Conservation (phyloP, 495 filamentous ascomycete species). For the Stereocaulon alpinum region DNA sequence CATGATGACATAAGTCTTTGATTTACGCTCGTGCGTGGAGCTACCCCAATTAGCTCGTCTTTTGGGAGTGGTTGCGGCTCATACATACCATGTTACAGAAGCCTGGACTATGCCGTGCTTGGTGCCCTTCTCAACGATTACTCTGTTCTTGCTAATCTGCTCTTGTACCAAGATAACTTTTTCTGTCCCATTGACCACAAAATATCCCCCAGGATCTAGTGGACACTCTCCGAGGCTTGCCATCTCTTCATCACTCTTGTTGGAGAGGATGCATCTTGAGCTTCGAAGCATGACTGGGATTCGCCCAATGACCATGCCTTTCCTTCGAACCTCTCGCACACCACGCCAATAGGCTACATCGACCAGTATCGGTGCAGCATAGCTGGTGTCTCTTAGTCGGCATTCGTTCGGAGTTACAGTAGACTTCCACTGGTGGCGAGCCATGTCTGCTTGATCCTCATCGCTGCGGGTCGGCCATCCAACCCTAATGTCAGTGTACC, state of each 20-base stretch:
- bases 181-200: constrained; percentile 93
- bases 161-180: constrained; percentile 98
- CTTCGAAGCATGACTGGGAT: constrained; percentile 96
- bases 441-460: constrained; percentile 42
- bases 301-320: constrained; percentile 68
- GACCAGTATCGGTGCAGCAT: constrained; percentile 83
- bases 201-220: constrained; percentile 93
- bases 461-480: constrained; percentile 67
- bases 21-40: constrained; percentile 93
- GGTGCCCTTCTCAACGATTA: constrained; percentile 86
- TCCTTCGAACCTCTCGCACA: constrained; percentile 54
- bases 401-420: constrained; percentile 83
- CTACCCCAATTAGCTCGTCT: constrained; percentile 32
- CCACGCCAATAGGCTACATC: constrained; percentile 80
- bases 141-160: constrained; percentile 95
- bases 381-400: constrained; percentile 87
- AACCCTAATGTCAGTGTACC: constrained; percentile 75
- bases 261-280: constrained; percentile 74
- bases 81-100: constrained; percentile 66
- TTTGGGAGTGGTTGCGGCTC: not conserved
- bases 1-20: constrained; percentile 85
- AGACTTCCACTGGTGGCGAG: constrained; percentile 30
- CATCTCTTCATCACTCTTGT: constrained; percentile 76
- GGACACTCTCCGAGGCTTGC: constrained; percentile 83
- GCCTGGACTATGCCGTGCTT: constrained; percentile 90